Percentiles rank a stretch among this genome's conserved stretches.
Evolutionary conservation across 208 protist species (phyloP).

Genomic region (Porcisia deanei): DNA sequence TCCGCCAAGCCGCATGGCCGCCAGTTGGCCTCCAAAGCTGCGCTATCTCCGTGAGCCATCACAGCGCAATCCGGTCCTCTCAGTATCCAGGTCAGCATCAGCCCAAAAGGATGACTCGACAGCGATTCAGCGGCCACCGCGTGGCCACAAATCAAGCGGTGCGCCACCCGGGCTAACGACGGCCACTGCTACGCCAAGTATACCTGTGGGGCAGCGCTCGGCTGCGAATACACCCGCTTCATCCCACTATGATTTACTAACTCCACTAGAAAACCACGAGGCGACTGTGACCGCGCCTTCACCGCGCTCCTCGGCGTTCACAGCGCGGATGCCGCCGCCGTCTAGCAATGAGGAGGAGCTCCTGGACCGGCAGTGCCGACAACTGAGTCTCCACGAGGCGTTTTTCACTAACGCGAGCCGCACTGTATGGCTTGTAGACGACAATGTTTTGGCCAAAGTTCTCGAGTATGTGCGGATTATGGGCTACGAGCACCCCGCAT

Average conservation of each 20-base stretch:
- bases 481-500: conserved; percentile 60
- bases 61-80: background rate
- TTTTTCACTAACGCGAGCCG: conserved; percentile 58
- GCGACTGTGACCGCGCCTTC: conserved; percentile 2
- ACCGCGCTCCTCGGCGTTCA: background rate
- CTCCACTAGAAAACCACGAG: background rate
- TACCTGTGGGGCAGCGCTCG: conserved; percentile 16
- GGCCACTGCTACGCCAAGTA: background rate
- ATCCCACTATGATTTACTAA: conserved; percentile 1
- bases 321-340: background rate
- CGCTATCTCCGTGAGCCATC: conserved; percentile 8
- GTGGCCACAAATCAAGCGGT: background rate
- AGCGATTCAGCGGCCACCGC: background rate
- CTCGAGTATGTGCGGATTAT: conserved; percentile 76
- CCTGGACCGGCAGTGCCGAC: conserved; percentile 25
- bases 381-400: conserved; percentile 66
- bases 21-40: conserved; percentile 3
- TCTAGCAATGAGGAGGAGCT: conserved; percentile 17
- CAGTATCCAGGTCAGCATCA: background rate
- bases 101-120: background rate
- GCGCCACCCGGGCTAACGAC: background rate
- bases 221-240: conserved; percentile 8
- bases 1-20: conserved; percentile 10
- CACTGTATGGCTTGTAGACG: conserved; percentile 68
- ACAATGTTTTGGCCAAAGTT: conserved; percentile 68